These are phyloP conservation scores for Tylopilus subfusipes DNA, from an alignment of 768 basidiomycete genomes.

Conservation along the genomic window DNA sequence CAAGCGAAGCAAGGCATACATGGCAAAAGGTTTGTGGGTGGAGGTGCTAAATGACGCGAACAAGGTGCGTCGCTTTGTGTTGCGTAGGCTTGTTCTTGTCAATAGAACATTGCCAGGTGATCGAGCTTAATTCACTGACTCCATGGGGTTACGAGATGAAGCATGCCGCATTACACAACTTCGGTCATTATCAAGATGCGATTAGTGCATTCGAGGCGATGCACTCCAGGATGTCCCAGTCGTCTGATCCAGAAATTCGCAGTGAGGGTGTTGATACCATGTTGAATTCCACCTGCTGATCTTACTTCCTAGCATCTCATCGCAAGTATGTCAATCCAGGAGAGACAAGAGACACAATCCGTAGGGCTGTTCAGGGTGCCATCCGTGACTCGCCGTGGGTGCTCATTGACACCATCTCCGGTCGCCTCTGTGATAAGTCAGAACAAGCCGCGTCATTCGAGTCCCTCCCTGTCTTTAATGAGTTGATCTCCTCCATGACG, in stretches of 20 bases:
- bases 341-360: not conserved
- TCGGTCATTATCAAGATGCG: not conserved
- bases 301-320: not conserved
- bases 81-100: not conserved
- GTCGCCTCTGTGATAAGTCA: not conserved
- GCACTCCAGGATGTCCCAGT: not conserved
- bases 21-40: not conserved
- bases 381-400: not conserved
- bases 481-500: not conserved
- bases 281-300: not conserved
- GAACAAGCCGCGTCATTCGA: not conserved
- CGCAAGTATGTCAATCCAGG: not conserved
- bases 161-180: not conserved
- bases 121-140: not conserved
- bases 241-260: not conserved
- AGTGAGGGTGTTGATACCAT: not conserved
- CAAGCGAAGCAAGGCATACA: not conserved
- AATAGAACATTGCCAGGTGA: not conserved
- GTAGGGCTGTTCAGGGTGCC: not conserved
- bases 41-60: not conserved
- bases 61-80: not conserved
- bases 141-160: not conserved
- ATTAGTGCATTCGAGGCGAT: not conserved
- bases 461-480: not conserved
- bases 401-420: not conserved